phyloP scores from a whole-genome alignment of 2,329 filamentous ascomycete genomes.

The Teratosphaeriaceae sp. region DNA sequence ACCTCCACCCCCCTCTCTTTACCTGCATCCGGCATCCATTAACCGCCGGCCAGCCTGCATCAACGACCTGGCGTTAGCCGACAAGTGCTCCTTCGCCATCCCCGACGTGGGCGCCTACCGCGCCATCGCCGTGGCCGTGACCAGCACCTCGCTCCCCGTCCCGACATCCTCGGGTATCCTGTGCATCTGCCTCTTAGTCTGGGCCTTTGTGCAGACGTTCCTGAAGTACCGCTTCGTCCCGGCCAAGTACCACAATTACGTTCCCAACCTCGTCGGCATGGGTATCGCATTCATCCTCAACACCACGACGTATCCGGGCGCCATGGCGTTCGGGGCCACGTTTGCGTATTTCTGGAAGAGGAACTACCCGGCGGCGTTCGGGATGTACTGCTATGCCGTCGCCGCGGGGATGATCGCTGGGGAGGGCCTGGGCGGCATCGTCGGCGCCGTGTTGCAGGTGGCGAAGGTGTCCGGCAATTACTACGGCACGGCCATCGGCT shows the following conservation, averaged over 20 bases:
- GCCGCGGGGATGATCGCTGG: slow-evolving; percentile 54
- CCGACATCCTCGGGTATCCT: slow-evolving; percentile 52
- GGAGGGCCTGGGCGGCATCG: slow-evolving; percentile 53
- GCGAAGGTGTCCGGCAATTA: slow-evolving; percentile 30
- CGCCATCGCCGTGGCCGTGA: slow-evolving; percentile 55
- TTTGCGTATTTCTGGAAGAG: slow-evolving; percentile 40
- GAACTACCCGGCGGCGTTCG: slow-evolving; percentile 8
- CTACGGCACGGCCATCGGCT: slow-evolving; percentile 34
- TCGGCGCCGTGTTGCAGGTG: slow-evolving; percentile 46
- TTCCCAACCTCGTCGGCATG: slow-evolving; percentile 54
- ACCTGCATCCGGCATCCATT: too few species aligned
- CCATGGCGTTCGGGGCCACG: slow-evolving; percentile 48
- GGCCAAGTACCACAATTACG: slow-evolving; percentile 43
- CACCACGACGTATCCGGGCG: slow-evolving; percentile 48
- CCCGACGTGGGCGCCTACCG: slow-evolving; percentile 59
- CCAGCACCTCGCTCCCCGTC: slow-evolving; percentile 47
- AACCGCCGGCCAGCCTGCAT: too few species aligned
- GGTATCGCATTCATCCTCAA: slow-evolving; percentile 52
- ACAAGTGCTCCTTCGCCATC: slow-evolving; percentile 51
- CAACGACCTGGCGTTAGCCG: slow-evolving; percentile 38
- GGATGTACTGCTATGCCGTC: slow-evolving; percentile 32
- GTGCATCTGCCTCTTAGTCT: slow-evolving; percentile 45
- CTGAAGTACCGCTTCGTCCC: slow-evolving; percentile 45
- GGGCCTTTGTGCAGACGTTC: slow-evolving; percentile 44
- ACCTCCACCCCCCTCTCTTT: too few species aligned